Base-by-base conservation (phyloP, 495 filamentous ascomycete genomes). In the Thermochaetoides thermophila region DNA sequence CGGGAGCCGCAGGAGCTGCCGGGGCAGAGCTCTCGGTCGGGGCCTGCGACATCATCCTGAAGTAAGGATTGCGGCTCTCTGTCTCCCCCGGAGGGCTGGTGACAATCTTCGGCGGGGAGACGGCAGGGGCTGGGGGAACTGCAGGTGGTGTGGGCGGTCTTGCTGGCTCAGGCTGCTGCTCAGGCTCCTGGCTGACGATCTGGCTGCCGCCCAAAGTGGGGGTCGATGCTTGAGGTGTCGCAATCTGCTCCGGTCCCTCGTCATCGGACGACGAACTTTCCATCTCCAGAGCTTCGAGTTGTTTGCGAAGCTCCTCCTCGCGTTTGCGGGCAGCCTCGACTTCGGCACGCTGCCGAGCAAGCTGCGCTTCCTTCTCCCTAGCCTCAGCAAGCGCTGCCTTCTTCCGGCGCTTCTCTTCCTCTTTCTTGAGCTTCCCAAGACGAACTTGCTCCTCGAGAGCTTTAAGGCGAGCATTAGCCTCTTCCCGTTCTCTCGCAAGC, bases 381-480 rank as follows among this genome's bases (percentile, higher is more conserved):
- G 86, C 78, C 47, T 83, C 80, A 31, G 77, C 75, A 40, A 82
- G 61, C 7, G 86, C 83, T 29, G 85, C 87, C 53, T 94, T 84
- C 61, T 81, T 87, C 44, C 74, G 75, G 13, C 74, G 76, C 60
- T 87, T 93, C 60, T 94, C 91, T 53, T 96, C 91, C 45, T 86
- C 78, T 52, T 89, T 94, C 68, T 86, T 91, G n/a, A 96, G 59
- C 59, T 95, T 95, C 34, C 87, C 86, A 53, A 84, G 81, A 41
- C 77, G 77, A 28, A 96, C 84, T 52, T 91, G 84, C 49, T 96
- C 83, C 49, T 99, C 84, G 17, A 99, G 68, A 16, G 84, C 87
- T 44, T 73, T 78, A 14, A 94, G 70, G 27, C 84, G 78, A 27
- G 80, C 82, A 46, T 80, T 75, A 29, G 85, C 74, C 27, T 77